These are phyloP conservation scores for Gnomoniopsis smithogilvyi DNA, from an alignment of 2,329 filamentous ascomycete genomes.

Conservation along the genomic window DNA sequence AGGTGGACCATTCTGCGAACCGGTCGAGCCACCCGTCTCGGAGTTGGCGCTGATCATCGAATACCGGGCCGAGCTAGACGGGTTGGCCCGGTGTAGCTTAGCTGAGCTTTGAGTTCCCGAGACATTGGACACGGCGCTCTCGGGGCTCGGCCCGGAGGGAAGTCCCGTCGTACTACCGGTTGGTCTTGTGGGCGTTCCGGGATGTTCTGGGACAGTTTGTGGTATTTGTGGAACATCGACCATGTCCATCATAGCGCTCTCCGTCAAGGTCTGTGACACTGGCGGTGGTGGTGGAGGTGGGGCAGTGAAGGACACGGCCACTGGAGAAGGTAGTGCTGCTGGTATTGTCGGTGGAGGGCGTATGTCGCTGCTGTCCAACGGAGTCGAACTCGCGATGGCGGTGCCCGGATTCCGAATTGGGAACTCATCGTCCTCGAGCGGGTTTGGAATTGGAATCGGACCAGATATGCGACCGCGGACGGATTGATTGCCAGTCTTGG, in stretches of 20 bases:
- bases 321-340: conserved; percentile 12
- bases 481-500: conserved; percentile 39
- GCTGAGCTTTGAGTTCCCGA: conserved; percentile 20
- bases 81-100: conserved; percentile 32
- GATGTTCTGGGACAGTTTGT: conserved; percentile 19
- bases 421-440: conserved; percentile 52
- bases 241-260: conserved; percentile 14
- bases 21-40: conserved; percentile 26
- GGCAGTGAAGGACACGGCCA: conserved; percentile 1
- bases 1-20: conserved; percentile 27
- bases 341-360: conserved; percentile 20
- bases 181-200: conserved; percentile 24
- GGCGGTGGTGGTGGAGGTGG: background rate
- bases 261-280: conserved; percentile 2
- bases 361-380: conserved; percentile 15
- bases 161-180: conserved; percentile 16
- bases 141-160: conserved; percentile 15
- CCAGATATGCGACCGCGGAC: conserved; percentile 60
- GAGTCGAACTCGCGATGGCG: conserved; percentile 31
- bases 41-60: conserved; percentile 45
- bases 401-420: conserved; percentile 44
- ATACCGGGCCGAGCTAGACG: conserved; percentile 41
- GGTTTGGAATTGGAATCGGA: conserved; percentile 53
- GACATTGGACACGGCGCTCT: conserved; percentile 11
- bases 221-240: conserved; percentile 20